Evolutionary conservation across 2,329 filamentous ascomycete genomes (phyloP).

Genomic region (Stemphylium beticola): DNA sequence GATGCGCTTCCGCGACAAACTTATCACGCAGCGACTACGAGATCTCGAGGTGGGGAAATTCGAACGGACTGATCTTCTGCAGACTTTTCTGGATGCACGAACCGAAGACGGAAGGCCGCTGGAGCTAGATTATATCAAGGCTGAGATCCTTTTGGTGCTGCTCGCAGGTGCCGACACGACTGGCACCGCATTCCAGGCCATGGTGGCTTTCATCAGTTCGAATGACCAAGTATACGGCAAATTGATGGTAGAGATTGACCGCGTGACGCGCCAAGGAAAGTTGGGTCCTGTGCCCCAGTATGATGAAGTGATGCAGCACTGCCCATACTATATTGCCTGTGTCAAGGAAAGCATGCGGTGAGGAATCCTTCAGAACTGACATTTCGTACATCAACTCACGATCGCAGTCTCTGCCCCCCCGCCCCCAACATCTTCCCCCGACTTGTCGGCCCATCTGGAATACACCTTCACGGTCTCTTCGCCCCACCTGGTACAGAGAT

Average conservation of each 20-base stretch:
- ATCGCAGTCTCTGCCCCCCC: constrained; percentile 53
- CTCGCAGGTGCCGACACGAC: constrained; percentile 62
- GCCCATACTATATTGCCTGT: constrained; percentile 58
- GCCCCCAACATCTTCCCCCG: constrained; percentile 60
- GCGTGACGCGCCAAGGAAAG: constrained; percentile 41
- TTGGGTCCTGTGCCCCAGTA: constrained; percentile 32
- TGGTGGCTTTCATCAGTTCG: constrained; percentile 54
- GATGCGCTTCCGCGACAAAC: constrained; percentile 64
- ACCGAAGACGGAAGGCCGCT: constrained; percentile 53
- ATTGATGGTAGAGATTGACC: constrained; percentile 57
- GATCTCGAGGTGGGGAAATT: constrained; percentile 57
- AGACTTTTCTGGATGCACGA: constrained; percentile 54
- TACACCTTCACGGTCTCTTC: constrained; percentile 46
- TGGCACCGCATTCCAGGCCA: constrained; percentile 57
- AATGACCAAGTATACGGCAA: constrained; percentile 52
- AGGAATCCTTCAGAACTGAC: background rate
- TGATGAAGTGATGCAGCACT: constrained; percentile 34
- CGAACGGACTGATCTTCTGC: constrained; percentile 60
- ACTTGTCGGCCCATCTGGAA: constrained; percentile 44
- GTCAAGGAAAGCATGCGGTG: constrained; percentile 57
- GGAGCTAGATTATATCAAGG: constrained; percentile 59
- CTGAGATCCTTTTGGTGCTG: constrained; percentile 60
- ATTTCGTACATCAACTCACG: background rate
- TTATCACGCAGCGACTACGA: constrained; percentile 57
- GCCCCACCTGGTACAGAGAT: constrained; percentile 37